phyloP scores from a whole-genome alignment of 768 basidiomycete species.

The Tricholoma sp. region DNA sequence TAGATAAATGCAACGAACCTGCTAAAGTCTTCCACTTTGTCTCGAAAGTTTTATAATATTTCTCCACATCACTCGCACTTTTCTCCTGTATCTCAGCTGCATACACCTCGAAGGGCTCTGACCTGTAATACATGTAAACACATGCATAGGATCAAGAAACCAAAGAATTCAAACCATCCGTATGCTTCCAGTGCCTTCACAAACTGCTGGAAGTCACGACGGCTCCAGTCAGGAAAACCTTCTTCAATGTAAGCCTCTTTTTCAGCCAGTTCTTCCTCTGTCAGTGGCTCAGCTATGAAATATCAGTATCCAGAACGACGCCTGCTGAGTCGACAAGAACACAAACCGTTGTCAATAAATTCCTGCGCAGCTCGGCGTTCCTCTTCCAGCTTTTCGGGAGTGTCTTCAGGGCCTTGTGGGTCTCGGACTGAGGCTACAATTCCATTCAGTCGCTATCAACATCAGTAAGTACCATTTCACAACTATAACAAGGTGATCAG shows the following conservation, averaged over 20 bases:
- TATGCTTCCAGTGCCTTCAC: slow-evolving; percentile 59
- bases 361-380: slow-evolving; percentile 78
- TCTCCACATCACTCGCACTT: slow-evolving; percentile 67
- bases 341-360: slow-evolving; percentile 76
- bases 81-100: slow-evolving; percentile 85
- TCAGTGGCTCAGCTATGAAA: slow-evolving; percentile 74
- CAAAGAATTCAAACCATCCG: slow-evolving; percentile 58
- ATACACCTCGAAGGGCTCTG: slow-evolving; percentile 59
- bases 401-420: slow-evolving; percentile 63
- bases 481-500: not conserved
- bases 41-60: slow-evolving; percentile 81
- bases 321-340: not conserved
- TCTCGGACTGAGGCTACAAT: slow-evolving; percentile 64
- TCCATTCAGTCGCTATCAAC: slow-evolving; percentile 53
- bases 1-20: slow-evolving; percentile 40
- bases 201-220: slow-evolving; percentile 91
- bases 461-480: not conserved
- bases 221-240: slow-evolving; percentile 90
- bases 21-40: slow-evolving; percentile 84
- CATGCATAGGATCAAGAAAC: not conserved
- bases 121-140: slow-evolving; percentile 35
- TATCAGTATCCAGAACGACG: not conserved
- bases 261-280: slow-evolving; percentile 76
- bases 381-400: slow-evolving; percentile 78
- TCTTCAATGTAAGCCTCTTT: slow-evolving; percentile 74